Conservation (phyloP, 306 rosid species). For the Mimosa pudica region DNA sequence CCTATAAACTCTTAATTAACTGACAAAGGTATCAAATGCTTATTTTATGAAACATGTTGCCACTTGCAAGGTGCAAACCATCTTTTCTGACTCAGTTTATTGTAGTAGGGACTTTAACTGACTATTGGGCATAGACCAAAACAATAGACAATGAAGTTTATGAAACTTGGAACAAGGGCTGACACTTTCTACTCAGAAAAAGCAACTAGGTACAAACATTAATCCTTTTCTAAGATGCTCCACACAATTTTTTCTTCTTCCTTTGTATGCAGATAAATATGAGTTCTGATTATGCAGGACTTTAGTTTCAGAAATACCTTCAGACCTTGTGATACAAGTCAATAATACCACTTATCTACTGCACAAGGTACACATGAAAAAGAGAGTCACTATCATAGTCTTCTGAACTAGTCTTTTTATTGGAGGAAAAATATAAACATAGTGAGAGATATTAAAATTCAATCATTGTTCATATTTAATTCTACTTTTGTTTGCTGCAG, state of each 20-base stretch:
- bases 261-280: conserved; percentile 23
- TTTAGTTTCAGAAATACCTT: conserved; percentile 62
- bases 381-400: not conserved
- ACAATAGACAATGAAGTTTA: conserved; percentile 74
- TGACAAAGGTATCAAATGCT: conserved; percentile 5
- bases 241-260: conserved; percentile 6
- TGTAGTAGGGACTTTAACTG: conserved; percentile 41
- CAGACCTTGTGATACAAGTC: conserved; percentile 68
- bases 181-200: conserved; percentile 87
- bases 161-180: conserved; percentile 94
- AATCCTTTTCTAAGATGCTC: conserved; percentile 9
- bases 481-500: conserved; percentile 63
- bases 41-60: conserved; percentile 26
- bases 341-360: conserved; percentile 65
- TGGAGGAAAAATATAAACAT: not conserved
- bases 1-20: not conserved
- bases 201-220: conserved; percentile 76
- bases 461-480: conserved; percentile 37
- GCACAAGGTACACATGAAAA: conserved; percentile 67
- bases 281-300: conserved; percentile 59
- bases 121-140: conserved; percentile 36
- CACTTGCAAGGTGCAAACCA: conserved; percentile 21
- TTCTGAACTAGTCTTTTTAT: not conserved
- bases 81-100: conserved; percentile 33
- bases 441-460: conserved; percentile 6